Evolutionary conservation across 1,284 basidiomycete genomes (phyloP), one percentile per base, ranked within the genome.

Genomic region (Leccinum pachyderme): DNA sequence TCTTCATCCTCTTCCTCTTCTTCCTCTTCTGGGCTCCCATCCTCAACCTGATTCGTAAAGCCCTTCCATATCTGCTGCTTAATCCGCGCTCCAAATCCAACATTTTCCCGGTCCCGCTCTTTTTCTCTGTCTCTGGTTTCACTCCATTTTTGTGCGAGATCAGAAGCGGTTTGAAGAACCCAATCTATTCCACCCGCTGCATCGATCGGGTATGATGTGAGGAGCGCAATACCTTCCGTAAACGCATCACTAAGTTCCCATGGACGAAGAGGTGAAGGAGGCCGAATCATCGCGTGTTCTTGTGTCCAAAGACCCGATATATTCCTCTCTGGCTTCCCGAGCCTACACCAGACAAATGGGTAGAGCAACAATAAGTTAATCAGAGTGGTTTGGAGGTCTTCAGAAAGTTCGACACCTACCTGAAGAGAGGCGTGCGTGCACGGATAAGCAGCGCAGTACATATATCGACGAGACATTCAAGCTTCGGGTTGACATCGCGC

Each of bases 21-120:
- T 1, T 56, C 62, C 11, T 70, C 71, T 13, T 74, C 73, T 12
- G 66, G 62, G 5, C 73, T 68, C 4, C 67, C 64, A 22, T 78
- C 75, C 8, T 72, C 58, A 29, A 73, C 65, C 62, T 81, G 81
- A 57, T 79, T 81, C 29, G 79, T 80, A 52, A 87, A 81, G 2
- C 84, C 84, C 60, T 77, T 82, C 87, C 87, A 89, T 63, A 90
- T 77, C 0, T 78, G 81, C n/a, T 78, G 77, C 52, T 76, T 80
- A 7, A 89, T 68, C 25, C 83, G 81, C 31, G 77, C 75, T 6
- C 82, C 81, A 1, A 90, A 67, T 24, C 78, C 78, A 2, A 72
- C 64, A 24, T 70, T 73, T 9, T 68, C 70, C 1, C 65, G 61
- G 52, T 73, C 72, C 4, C 63, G 59, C 9, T 63, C 56, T 54